Evolutionary conservation across 345 rosid species (phyloP).

Genomic region (Pseudoturritis turrita): DNA sequence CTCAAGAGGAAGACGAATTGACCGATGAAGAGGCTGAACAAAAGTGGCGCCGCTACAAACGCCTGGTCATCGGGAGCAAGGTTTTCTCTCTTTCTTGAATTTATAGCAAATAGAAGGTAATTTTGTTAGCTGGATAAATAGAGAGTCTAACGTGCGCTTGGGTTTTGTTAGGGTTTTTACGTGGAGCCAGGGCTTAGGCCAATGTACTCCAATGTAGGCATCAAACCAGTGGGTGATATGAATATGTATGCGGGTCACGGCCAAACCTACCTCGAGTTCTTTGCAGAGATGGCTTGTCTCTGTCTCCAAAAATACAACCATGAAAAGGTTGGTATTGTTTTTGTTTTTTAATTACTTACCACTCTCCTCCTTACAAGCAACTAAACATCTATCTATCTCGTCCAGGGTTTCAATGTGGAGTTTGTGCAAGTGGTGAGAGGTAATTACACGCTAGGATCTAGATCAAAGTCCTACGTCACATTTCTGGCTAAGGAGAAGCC

Average conservation of each 20-base stretch:
- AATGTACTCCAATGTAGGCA: background rate
- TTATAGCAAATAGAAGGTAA: background rate
- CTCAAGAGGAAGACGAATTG: background rate
- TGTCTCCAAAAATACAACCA: too few relatives aligned
- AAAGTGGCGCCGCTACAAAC: background rate
- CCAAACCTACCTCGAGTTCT: background rate
- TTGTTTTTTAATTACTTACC: too few relatives aligned
- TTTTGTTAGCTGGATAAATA: too few relatives aligned
- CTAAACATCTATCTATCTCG: too few relatives aligned
- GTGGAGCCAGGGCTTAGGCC: background rate
- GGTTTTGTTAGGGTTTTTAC: background rate
- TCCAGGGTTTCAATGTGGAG: too few relatives aligned
- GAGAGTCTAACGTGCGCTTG: background rate
- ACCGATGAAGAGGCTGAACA: background rate
- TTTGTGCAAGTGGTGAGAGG: too few relatives aligned
- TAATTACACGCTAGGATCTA: too few relatives aligned
- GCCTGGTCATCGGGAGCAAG: background rate
- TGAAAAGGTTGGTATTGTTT: too few relatives aligned
- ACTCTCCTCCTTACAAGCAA: too few relatives aligned
- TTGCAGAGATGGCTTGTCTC: background rate
- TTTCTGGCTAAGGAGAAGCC: too few relatives aligned
- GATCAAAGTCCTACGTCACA: too few relatives aligned
- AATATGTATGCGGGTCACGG: background rate
- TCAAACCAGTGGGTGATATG: background rate
- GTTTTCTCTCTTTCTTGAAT: background rate